Conservation (phyloP, 2,329 filamentous ascomycete species). For the Talaromyces funiculosus region DNA sequence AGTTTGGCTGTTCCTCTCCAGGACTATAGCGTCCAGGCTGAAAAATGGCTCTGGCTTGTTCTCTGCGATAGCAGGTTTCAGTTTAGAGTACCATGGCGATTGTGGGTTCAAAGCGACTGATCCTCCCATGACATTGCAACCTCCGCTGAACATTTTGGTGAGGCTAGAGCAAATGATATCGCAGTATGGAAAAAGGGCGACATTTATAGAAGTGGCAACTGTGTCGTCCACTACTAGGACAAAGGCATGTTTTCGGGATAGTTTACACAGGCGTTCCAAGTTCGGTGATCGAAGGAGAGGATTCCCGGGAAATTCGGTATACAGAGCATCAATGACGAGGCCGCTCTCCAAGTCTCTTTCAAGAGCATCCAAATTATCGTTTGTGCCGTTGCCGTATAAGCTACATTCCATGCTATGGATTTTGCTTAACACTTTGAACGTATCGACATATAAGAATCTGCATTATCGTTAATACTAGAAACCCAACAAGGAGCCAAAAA, state of each 20-base stretch:
- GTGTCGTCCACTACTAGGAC: conserved; percentile 17
- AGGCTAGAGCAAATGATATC: conserved; percentile 16
- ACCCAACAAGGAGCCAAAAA: neutral
- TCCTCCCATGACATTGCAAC: conserved; percentile 17
- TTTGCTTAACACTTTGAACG: conserved; percentile 8
- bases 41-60: conserved; percentile 41
- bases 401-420: conserved; percentile 5
- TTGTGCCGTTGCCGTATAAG: conserved; percentile 13
- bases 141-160: conserved; percentile 18
- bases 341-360: conserved; percentile 7
- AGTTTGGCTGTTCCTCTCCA: conserved; percentile 22
- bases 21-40: conserved; percentile 18
- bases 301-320: conserved; percentile 14
- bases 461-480: neutral
- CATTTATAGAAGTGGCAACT: conserved; percentile 14
- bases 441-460: conserved; percentile 10
- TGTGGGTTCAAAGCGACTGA: neutral
- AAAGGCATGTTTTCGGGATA: conserved; percentile 12
- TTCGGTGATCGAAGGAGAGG: conserved; percentile 15
- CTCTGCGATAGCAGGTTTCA: conserved; percentile 31
- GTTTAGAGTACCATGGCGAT: neutral
- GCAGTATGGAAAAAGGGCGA: conserved; percentile 15
- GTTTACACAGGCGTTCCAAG: conserved; percentile 10
- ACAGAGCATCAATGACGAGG: conserved; percentile 6
- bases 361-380: conserved; percentile 9